Percentiles rank a stretch among this genome's conserved stretches.
Conservation (phyloP, 176 grass and related monocot species). For the Avena insularis region DNA sequence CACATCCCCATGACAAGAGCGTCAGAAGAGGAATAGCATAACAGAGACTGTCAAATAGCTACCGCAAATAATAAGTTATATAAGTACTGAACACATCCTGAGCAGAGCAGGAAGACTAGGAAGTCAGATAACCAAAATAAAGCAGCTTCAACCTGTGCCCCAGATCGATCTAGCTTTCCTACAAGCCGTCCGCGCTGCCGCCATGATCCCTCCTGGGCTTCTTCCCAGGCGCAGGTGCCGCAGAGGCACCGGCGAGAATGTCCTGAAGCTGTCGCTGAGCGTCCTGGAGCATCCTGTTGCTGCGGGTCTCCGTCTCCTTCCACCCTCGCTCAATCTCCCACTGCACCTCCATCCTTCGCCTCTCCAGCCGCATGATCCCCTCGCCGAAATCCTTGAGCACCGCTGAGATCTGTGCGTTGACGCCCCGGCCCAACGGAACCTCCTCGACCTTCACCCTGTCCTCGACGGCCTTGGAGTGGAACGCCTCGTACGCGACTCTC, state of each 20-base stretch:
- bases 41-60: constrained; percentile 29
- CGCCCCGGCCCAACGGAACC: not conserved
- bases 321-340: constrained; percentile 79
- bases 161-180: not conserved
- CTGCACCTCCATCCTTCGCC: constrained; percentile 75
- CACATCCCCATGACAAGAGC: not conserved
- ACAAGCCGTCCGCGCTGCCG: constrained; percentile 40
- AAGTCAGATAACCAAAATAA: constrained; percentile 20
- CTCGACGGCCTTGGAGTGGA: constrained; percentile 36
- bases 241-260: constrained; percentile 41
- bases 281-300: constrained; percentile 66
- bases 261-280: constrained; percentile 63
- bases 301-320: constrained; percentile 77
- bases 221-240: constrained; percentile 49
- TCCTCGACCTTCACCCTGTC: constrained; percentile 57
- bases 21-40: not conserved
- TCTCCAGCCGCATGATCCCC: constrained; percentile 69
- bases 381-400: constrained; percentile 74
- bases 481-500: constrained; percentile 57
- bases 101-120: constrained; percentile 7
- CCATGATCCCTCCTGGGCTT: constrained; percentile 72
- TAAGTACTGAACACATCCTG: constrained; percentile 27
- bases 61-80: constrained; percentile 28
- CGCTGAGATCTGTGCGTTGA: constrained; percentile 41
- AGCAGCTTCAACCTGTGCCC: not conserved